These are phyloP conservation scores for Purshia tridentata DNA, from an alignment of 306 rosid genomes.

Conservation along the genomic window DNA sequence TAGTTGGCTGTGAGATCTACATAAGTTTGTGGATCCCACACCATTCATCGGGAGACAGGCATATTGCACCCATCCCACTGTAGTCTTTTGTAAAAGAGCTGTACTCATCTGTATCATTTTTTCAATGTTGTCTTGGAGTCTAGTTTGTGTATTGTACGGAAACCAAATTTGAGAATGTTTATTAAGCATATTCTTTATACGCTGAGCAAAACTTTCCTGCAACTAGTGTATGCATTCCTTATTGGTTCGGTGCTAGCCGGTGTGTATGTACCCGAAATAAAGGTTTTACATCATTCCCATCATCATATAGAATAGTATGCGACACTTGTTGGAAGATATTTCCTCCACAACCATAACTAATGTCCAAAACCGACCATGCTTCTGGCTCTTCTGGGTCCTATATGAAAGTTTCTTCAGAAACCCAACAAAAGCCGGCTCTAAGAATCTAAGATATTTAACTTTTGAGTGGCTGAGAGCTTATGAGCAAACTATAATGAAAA, in stretches of 20 bases:
- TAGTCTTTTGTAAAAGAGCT: neutral
- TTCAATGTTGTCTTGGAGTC: neutral
- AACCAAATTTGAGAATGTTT: neutral
- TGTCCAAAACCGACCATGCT: constrained; percentile 2
- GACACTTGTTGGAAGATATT: too few species aligned
- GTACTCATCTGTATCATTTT: neutral
- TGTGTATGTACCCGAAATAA: too few species aligned
- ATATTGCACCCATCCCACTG: too few species aligned
- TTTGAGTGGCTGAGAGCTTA: constrained; percentile 24
- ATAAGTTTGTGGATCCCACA: neutral
- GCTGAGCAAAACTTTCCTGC: neutral
- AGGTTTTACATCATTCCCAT: too few species aligned
- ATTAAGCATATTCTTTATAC: neutral
- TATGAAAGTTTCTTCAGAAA: neutral
- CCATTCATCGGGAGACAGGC: too few species aligned
- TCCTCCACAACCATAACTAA: neutral
- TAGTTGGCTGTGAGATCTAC: neutral
- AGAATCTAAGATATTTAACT: neutral
- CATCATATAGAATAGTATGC: too few species aligned
- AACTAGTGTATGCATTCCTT: too few species aligned
- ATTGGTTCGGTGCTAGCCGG: too few species aligned
- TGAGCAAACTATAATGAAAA: constrained; percentile 24
- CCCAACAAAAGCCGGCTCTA: constrained; percentile 18
- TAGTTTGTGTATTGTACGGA: neutral
- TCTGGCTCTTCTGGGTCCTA: neutral